Base-by-base conservation (phyloP, 306 rosid species). In the Mimosa pudica region DNA sequence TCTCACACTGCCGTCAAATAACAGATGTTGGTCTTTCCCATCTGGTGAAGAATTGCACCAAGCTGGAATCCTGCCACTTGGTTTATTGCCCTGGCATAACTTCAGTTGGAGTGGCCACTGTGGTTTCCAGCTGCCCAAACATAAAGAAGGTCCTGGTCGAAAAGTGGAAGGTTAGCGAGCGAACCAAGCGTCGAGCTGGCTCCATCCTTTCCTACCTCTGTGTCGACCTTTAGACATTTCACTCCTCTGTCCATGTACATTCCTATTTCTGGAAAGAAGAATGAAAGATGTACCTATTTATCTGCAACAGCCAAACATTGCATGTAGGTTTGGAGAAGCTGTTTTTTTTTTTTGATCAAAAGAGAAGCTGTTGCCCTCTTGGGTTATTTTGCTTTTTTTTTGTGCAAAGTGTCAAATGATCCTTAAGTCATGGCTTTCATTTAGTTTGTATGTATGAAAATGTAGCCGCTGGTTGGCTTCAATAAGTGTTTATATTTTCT, bases 141-240 rank as follows among this genome's bases (percentile, higher is more conserved):
- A 83, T 95, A 78, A 95, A 89, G 86, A 95, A 93, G 84, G 89
- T 95, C 51, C 88, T 93, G 20, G 98, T 95, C n/a, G 99, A 95
- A 92, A 90, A 93, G 84, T 89, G 89, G 93, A 95, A 95, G 92
- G 99, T 95, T 76, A 95, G 98, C 80, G 84, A 85, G 72, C 85
- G 99, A 78, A 93, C 99, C 49, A 87, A 87, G 85, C 83, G 97
- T n/a, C 88, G 96, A 73, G 98, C 98, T 0, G 94, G 93, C 85
- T 82, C 94, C 6, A 83, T 93, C 60, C 89, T 95, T 17, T 84
- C 98, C 73, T 95, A 91, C 87, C 89, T 95, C 76, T 95, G 94
- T 52, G 84, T 89, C 71, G 98, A 95, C 75, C 92, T 95, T 3
- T 94, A 90, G 85, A 47, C 76, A 65, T 60, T 62, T 9, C 90